Evolutionary conservation across 2,329 filamentous ascomycete genomes (phyloP), one percentile per base, ranked within the genome.

Genomic region (Mariannaea sp.): DNA sequence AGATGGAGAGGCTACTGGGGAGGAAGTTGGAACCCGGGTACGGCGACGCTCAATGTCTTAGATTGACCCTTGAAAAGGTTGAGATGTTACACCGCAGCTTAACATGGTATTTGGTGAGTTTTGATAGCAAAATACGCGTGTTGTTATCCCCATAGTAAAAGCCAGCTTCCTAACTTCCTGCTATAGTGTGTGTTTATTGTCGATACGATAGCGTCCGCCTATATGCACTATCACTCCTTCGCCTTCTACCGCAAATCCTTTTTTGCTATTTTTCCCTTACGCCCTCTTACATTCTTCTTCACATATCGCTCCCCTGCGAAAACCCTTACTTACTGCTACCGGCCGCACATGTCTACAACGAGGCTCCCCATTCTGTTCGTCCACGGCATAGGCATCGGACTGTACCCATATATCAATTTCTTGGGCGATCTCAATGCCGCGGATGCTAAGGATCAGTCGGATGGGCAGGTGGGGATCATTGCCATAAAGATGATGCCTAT

Each of bases 291-390:
- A 27, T 60, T 83, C 16, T 62, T 81, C 32, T 73, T 76, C 0
- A 68, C 67, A n/a, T 67, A 75, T 9, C 60, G 60, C 4, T 83
- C 81, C 2, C 74, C 77, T 7, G 77, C 75, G 1, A 71, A 75
- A 36, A 68, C 74, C 12, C 68, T 83, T 3, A 78, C 77, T 30
- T 87, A 24, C 22, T 24, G 22, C 5, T 24, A 24, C 22, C 22
- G 22, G 22, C 22, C 22, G 22, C 84, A 87, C 58, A 84, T 77
- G 1, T 84, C 84, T 2, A 79, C 76, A 49, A 80, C 75, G 1
- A 75, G 76, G 35, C 73, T 82, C 3, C 84, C 84, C 0, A 66
- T 87, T 13, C 68, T 87, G 6, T 87, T 85, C 65, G 77, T 87
- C 24, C 84, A 87, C 58, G 84, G 85, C 22, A 85, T 86, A 48